Evolutionary conservation across 1,284 basidiomycete genomes (phyloP), one percentile per base, ranked within the genome.

Genomic region (Ganoderma meredithae): DNA sequence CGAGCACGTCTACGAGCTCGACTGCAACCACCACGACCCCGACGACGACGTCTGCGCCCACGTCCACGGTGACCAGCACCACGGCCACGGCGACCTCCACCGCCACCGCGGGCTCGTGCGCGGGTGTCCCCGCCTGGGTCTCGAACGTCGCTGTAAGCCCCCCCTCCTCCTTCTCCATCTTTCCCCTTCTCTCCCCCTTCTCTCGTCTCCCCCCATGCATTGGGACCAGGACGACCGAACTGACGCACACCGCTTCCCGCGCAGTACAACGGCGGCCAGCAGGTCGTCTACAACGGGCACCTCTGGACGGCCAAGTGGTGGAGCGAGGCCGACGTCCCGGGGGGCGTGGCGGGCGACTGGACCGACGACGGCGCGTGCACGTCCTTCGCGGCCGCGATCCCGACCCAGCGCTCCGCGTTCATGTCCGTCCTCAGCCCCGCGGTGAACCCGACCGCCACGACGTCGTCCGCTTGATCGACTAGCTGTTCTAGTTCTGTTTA

Each of bases 231-330:
- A n/a, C n/a, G n/a, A n/a, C n/a, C n/a, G n/a, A n/a, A n/a, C 44
- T 47, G 9, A 47, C 44, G 17, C 17, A 31, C 15, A 44, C 15
- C 19, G 15, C 43, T 19, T 40, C 39, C 7, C 10, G 39, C 83
- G 41, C 69, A 87, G 86, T 90, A 89, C 75, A 73, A 77, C 39
- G 82, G 77, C 39, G 85, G 85, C 4, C 77, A 82, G 33, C 72
- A 82, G 60, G 87, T 82, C 60, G 79, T 81, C 13, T 86, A 82
- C 76, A 72, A 74, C 63, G 85, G 83, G 12, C 80, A 83, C 71
- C 79, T 88, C 13, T 89, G 86, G 86, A 86, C 83, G 8, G 86
- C 88, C n/a, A 86, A 85, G 60, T 87, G 85, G 84, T 89, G 88
- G 88, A 83, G 82, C 52, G 78, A 85, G 74, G 75, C 71, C 69